Conservation (phyloP, 176 grass and related monocot species). For the Ampelocalamus luodianensis region DNA sequence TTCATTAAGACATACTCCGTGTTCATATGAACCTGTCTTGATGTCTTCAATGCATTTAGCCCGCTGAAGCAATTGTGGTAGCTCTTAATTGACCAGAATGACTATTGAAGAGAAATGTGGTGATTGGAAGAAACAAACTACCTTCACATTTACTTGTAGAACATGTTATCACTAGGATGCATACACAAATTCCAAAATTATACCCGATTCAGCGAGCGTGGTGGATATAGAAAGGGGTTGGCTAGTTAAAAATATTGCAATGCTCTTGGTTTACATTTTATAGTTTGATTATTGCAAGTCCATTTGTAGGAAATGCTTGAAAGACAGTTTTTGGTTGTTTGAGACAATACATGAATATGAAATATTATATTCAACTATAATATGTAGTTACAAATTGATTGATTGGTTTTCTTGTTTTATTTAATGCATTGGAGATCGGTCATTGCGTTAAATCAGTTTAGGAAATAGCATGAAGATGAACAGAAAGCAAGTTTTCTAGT, state of each 20-base stretch:
- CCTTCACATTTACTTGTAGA: neutral
- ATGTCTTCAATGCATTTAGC: neutral
- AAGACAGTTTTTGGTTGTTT: neutral
- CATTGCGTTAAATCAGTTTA: neutral
- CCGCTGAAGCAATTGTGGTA: neutral
- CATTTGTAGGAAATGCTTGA: neutral
- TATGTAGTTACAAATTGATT: neutral
- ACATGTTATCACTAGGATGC: neutral
- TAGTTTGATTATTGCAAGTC: neutral
- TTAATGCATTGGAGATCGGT: constrained; percentile 26
- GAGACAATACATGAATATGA: neutral
- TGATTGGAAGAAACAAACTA: neutral
- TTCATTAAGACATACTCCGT: neutral
- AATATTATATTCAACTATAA: neutral
- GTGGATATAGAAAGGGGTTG: neutral
- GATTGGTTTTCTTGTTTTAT: neutral
- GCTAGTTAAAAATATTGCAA: neutral
- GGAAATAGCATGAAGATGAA: neutral
- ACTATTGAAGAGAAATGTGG: neutral
- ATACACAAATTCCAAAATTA: neutral
- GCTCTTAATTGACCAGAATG: neutral
- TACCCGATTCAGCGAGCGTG: neutral
- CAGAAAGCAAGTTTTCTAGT: neutral
- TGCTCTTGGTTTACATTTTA: neutral
- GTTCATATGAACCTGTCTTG: neutral